Evolutionary conservation across 768 basidiomycete genomes (phyloP).

Genomic region (Lactarius evosmus): DNA sequence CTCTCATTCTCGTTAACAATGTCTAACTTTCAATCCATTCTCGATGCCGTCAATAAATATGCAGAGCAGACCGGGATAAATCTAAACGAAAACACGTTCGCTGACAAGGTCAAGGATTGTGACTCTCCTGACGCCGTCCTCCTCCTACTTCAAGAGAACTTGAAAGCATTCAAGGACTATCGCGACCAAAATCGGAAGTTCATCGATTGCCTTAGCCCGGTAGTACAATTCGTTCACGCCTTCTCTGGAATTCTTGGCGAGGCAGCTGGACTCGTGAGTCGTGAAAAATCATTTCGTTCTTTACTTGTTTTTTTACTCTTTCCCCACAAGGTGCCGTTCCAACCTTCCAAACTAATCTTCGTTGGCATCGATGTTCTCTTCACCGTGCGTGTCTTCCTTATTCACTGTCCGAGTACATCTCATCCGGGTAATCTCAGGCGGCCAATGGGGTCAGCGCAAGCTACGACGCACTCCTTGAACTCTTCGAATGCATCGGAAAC

Average conservation of each 20-base stretch:
- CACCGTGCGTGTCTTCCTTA: not conserved
- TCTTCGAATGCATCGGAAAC: not conserved
- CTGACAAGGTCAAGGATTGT: not conserved
- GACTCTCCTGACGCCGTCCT: not conserved
- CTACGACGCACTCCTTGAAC: slow-evolving; percentile 17
- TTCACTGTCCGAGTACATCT: no score
- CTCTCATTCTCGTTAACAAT: not conserved
- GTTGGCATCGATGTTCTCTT: slow-evolving; percentile 2
- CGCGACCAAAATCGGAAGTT: slow-evolving; percentile 3
- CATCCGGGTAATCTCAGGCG: not conserved
- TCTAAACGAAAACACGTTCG: not conserved
- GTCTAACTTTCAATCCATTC: not conserved
- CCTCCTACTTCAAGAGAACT: not conserved
- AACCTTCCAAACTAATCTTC: slow-evolving; percentile 1
- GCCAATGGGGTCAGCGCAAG: slow-evolving; percentile 6
- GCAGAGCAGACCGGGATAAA: not conserved
- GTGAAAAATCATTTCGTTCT: not conserved
- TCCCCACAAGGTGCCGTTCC: not conserved
- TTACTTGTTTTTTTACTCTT: not conserved
- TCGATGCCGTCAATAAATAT: not conserved
- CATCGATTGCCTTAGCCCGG: not conserved
- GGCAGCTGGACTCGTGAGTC: not conserved
- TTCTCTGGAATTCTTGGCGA: not conserved
- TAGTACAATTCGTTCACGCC: not conserved
- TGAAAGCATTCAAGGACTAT: not conserved